Evolutionary conservation across 83 land plant species (phyloP).

Genomic region (Thuja plicata): DNA sequence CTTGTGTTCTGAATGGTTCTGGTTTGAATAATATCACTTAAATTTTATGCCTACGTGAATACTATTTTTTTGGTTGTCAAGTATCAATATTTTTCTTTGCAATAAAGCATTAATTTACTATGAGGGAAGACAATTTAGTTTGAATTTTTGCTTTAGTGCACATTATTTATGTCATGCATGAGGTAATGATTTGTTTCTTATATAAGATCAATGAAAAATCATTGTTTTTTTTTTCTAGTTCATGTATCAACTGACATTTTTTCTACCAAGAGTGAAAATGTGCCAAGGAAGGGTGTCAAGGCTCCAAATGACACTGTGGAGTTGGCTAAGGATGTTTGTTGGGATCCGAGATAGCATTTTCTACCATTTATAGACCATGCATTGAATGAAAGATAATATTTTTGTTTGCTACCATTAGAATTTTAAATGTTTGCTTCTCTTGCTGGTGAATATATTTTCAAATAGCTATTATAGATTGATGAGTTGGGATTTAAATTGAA

Average conservation of each 20-base stretch:
- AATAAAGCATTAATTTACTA: neutral
- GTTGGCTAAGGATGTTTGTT: slow-evolving; percentile 3
- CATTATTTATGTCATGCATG: neutral
- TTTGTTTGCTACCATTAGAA: neutral
- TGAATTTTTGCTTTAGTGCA: neutral
- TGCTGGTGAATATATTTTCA: neutral
- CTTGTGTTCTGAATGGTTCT: no score
- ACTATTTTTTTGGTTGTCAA: neutral
- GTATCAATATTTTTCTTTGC: neutral
- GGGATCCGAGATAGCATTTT: slow-evolving; percentile 6
- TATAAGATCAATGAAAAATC: neutral
- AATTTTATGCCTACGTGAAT: neutral
- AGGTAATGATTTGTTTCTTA: neutral
- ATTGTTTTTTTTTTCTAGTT: neutral
- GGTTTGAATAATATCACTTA: neutral
- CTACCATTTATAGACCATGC: slow-evolving; percentile 7
- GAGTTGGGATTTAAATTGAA: neutral
- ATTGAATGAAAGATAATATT: slow-evolving; percentile 1
- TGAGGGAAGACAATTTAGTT: neutral
- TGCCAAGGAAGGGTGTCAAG: neutral
- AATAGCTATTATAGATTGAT: neutral
- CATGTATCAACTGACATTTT: neutral
- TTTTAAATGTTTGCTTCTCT: neutral
- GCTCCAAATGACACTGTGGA: neutral
- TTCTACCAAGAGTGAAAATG: neutral